These are phyloP conservation scores for Bothriochloa decipiens DNA, from an alignment of 176 grass and related monocot genomes.

Conservation along the genomic window DNA sequence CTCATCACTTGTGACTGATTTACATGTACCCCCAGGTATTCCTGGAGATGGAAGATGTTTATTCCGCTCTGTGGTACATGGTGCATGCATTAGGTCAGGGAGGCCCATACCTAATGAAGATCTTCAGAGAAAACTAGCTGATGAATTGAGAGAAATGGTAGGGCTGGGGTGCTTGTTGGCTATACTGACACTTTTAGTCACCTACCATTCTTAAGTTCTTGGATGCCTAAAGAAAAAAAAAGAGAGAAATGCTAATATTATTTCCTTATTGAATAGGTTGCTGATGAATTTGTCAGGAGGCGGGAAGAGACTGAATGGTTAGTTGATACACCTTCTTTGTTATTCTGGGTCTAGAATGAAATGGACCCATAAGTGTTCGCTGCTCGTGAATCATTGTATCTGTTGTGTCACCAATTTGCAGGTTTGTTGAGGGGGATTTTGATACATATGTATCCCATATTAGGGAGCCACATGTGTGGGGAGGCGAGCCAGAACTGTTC, in stretches of 20 bases:
- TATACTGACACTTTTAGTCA: neutral
- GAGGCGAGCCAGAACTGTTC: conserved; percentile 83
- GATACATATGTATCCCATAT: conserved; percentile 84
- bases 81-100: conserved; percentile 61
- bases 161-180: neutral
- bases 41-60: conserved; percentile 92
- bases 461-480: conserved; percentile 79
- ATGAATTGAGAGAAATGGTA: conserved; percentile 84
- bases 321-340: conserved; percentile 30
- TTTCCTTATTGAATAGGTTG: conserved; percentile 54
- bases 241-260: neutral
- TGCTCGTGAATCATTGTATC: neutral
- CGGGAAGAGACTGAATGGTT: conserved; percentile 82
- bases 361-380: neutral
- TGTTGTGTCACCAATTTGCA: conserved; percentile 23
- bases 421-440: conserved; percentile 92
- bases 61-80: conserved; percentile 83
- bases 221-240: neutral
- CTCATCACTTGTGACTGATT: conserved; percentile 13
- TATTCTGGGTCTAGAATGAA: neutral
- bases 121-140: conserved; percentile 80
- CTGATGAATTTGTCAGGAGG: conserved; percentile 86
- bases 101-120: conserved; percentile 58
- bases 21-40: conserved; percentile 60
- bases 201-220: neutral